phyloP scores from a whole-genome alignment of 164 flowering plant species.

The Paratinospora sagittata region DNA sequence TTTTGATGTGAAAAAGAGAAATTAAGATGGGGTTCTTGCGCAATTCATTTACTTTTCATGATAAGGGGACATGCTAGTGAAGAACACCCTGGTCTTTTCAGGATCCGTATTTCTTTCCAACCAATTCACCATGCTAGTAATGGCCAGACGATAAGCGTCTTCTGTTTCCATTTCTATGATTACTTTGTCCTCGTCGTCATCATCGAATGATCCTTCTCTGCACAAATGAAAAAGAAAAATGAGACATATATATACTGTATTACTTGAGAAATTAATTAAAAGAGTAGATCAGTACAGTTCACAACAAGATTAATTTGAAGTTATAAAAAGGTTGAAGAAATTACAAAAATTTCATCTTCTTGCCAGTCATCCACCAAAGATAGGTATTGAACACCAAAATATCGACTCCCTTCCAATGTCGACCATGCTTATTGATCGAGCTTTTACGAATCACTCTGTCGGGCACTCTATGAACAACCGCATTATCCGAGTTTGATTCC shows the following conservation, averaged over 20 bases:
- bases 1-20: no score
- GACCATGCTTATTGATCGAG: slow-evolving; percentile 62
- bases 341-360: slow-evolving; percentile 58
- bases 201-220: slow-evolving; percentile 58
- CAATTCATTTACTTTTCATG: slow-evolving; percentile 58
- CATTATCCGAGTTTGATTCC: slow-evolving; percentile 78
- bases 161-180: slow-evolving; percentile 45
- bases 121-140: slow-evolving; percentile 79
- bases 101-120: slow-evolving; percentile 45
- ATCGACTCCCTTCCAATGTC: slow-evolving; percentile 59
- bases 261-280: no score
- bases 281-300: not conserved
- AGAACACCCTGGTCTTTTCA: slow-evolving; percentile 54
- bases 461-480: slow-evolving; percentile 48
- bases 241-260: not conserved
- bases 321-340: not conserved
- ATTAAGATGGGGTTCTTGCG: no score
- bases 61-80: slow-evolving; percentile 76
- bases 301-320: not conserved
- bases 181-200: slow-evolving; percentile 37
- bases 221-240: not conserved
- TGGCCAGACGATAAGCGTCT: slow-evolving; percentile 58
- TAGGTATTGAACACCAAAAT: slow-evolving; percentile 70
- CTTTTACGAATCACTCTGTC: slow-evolving; percentile 65
- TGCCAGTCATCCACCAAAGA: slow-evolving; percentile 80